Percentiles rank a stretch among this genome's conserved stretches.
These are phyloP conservation scores for Geranium incanum DNA, from an alignment of 441 rosid species.

Conservation along the genomic window DNA sequence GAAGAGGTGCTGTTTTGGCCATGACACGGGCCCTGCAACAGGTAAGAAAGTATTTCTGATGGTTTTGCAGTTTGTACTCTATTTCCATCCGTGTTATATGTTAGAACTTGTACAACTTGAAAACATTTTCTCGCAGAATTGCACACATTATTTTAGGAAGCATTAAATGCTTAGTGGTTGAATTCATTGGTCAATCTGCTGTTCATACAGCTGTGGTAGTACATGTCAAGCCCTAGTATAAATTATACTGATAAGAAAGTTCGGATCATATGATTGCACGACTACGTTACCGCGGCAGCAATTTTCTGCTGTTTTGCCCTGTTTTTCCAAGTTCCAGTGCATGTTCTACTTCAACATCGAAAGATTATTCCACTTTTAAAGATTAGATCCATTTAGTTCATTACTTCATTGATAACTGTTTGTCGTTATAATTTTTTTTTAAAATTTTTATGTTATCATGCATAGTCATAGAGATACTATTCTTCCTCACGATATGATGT, in stretches of 20 bases:
- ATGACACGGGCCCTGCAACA: slow-evolving; percentile 73
- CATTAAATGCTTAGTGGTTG: not conserved
- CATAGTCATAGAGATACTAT: not conserved
- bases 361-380: not conserved
- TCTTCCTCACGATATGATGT: slow-evolving; percentile 12
- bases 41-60: slow-evolving; percentile 31
- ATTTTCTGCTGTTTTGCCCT: not conserved
- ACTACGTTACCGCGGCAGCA: not conserved
- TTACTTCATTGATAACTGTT: not conserved
- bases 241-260: not conserved
- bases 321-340: not conserved
- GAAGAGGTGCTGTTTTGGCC: slow-evolving; percentile 87
- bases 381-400: not conserved
- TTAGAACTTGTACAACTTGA: not conserved
- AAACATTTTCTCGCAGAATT: not conserved
- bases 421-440: not conserved
- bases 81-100: slow-evolving; percentile 6
- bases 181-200: slow-evolving; percentile 9
- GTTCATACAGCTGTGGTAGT: not conserved
- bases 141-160: not conserved
- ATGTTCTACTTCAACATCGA: not conserved
- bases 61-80: slow-evolving; percentile 2
- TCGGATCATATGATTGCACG: not conserved
- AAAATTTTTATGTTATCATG: not conserved
- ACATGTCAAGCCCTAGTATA: not conserved